Evolutionary conservation across 2,329 filamentous ascomycete species (phyloP), one percentile per base, ranked within the genome.

Genomic region (Colletotrichum lini): DNA sequence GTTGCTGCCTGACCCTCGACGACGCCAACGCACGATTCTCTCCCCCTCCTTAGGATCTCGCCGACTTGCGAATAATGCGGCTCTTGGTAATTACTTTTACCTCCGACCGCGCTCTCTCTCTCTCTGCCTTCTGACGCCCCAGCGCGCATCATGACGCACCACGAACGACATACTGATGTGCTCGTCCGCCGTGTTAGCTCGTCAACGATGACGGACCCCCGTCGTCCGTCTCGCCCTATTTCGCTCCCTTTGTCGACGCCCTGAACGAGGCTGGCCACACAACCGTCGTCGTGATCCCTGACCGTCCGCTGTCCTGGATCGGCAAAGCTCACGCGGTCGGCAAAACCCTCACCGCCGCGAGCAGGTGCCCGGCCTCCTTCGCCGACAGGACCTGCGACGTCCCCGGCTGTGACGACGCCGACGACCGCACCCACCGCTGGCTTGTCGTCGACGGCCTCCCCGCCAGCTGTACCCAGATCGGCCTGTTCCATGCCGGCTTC

Each of bases 301-400:
- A 93, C 79, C 87, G 87, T 26, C 92, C 94, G 78, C 86, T 92
- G 74, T 93, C 91, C 70, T 94, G 92, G 92, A 94, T 94, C 74
- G 91, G 91, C 74, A 94, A 94, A 84, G 92, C 92, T 2, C 92
- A 94, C 77, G 88, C 94, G 47, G 90, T 94, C 65, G 91, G 91
- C 59, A 88, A 90, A 73, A 87, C 88, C 42, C 84, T 92, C 69
- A 90, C 65, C 30, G 73, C 73, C 44, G 70, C 61, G 9, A 72
- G 65, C 44, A 65, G 54, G 44, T 73, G 72, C 38, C 73, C 73
- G 5, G 49, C 63, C 16, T 73, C 70, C 35, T 67, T 67, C 18
- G 38, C 56, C 16, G 64, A 65, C 23, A 40, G 35, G 15, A n/a
- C 54, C 1, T 73, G 73, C 35, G 47, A 44, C 38, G 45, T 70